Evolutionary conservation across 805 yeast species (phyloP).

Genomic region (Alloascoidea africana): DNA sequence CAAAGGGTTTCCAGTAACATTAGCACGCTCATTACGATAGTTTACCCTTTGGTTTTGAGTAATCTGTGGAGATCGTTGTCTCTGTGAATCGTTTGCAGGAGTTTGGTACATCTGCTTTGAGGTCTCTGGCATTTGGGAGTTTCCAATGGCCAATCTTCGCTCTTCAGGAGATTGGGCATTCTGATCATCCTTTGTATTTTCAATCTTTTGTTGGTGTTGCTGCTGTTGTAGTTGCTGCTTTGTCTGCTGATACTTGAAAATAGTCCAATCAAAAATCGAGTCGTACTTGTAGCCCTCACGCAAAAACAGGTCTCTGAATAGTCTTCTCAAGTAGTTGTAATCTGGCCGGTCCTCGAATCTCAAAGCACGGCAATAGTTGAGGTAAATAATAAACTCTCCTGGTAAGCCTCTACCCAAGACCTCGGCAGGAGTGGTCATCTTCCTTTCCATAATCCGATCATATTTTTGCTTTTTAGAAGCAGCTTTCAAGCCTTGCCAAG

Average conservation of each 20-base stretch:
- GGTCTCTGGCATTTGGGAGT: no score
- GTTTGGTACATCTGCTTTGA: no score
- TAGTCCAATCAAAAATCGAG: constrained; percentile 94
- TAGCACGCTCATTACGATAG: no score
- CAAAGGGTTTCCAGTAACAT: no score
- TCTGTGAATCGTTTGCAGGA: no score
- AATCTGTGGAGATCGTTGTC: no score
- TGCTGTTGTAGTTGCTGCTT: constrained; percentile 15
- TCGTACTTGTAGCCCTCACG: constrained; percentile 86
- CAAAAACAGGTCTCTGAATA: constrained; percentile 78
- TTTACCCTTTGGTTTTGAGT: no score
- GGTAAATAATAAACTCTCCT: constrained; percentile 71
- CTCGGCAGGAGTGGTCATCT: constrained; percentile 79
- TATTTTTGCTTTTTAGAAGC: constrained; percentile 94
- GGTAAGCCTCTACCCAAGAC: constrained; percentile 86
- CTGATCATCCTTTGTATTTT: constrained; percentile 13
- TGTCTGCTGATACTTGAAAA: constrained; percentile 51
- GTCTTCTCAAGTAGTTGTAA: constrained; percentile 72
- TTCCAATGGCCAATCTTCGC: constrained; percentile 10
- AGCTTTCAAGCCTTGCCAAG: constrained; percentile 98
- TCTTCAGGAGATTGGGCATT: constrained; percentile 10
- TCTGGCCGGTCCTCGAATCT: constrained; percentile 96
- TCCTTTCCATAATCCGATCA: constrained; percentile 91
- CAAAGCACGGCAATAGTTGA: constrained; percentile 78
- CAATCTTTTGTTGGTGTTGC: constrained; percentile 9